Evolutionary conservation across 805 yeast genomes (phyloP), one percentile per base, ranked within the genome.

Genomic region (Teunomyces tritomae): DNA sequence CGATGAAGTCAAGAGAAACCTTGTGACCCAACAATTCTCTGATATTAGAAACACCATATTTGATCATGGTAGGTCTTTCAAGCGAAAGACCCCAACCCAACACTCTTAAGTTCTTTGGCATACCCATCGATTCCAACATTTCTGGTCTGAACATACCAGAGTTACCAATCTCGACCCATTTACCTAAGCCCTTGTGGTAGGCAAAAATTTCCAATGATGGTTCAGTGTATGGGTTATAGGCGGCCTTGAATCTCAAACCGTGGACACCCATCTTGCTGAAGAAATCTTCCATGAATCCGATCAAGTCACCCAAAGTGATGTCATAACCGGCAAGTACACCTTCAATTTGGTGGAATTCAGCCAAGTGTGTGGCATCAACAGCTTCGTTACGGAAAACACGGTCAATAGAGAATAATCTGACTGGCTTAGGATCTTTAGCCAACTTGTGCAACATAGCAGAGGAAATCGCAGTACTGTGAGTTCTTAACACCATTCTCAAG

Each of bases 71-170:
- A 54, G 99, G 99, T 75, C 99, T 85, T 73, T 94, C 99, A 66
- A 94, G 79, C 20, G 96, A 87, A 60, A 94, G 78, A 63, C 99
- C 99, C 90, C 96, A 94, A 53, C 99, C 99, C 56, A 90, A 80
- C 9, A 92, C 98, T 67, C 97, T 81, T 75, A 95, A 71, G 65
- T 89, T 87, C 75, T 85, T 85, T 50, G 99, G 99, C 63, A 94
- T 80, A 30, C 99, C 99, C 98, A 94, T 92, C 39, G 96, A 76
- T 74, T 90, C 97, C 66, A 95, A 79, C 99, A 94, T 94, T 74
- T 94, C 99, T 10, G 99, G 99, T 74, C 99, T 85, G 80, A 94
- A 94, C 96, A 94, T 87, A 69, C 99, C 99, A 14, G 97, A 90
- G 78, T 94, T 94, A 70, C 99, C 99, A 62, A 94, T 92, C 77